A percentile compares a stretch with the other conserved stretches of the same genome.
phyloP scores from a whole-genome alignment of 345 rosid species.

The Tarenaya hassleriana region DNA sequence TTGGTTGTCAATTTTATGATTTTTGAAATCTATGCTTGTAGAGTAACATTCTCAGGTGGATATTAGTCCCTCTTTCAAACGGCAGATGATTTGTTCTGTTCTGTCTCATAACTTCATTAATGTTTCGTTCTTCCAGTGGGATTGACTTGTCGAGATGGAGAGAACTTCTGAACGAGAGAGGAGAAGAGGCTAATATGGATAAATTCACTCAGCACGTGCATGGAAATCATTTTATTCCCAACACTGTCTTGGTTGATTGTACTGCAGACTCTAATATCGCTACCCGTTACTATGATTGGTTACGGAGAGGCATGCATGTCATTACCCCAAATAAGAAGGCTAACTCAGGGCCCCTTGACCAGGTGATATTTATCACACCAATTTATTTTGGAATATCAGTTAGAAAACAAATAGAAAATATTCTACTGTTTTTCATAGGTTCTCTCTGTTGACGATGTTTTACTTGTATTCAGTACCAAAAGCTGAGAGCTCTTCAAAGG shows the following conservation, averaged over 20 bases:
- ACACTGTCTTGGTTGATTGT: slow-evolving; percentile 93
- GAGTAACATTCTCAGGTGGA: neutral
- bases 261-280: slow-evolving; percentile 89
- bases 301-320: slow-evolving; percentile 88
- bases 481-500: slow-evolving; percentile 89
- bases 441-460: neutral
- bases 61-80: neutral
- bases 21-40: no score
- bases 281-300: slow-evolving; percentile 73
- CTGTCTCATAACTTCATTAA: slow-evolving; percentile 13
- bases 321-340: slow-evolving; percentile 97
- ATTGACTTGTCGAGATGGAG: slow-evolving; percentile 82
- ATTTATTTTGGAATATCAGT: neutral
- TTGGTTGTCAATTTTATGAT: no score
- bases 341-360: slow-evolving; percentile 98
- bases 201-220: slow-evolving; percentile 75
- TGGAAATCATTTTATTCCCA: slow-evolving; percentile 91
- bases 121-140: slow-evolving; percentile 45
- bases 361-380: slow-evolving; percentile 35
- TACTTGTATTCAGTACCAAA: slow-evolving; percentile 55
- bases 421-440: neutral
- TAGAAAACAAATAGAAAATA: no score
- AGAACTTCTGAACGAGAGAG: slow-evolving; percentile 57
- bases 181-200: slow-evolving; percentile 67
- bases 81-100: neutral